A percentile compares a stretch with the other conserved stretches of the same genome.
Conservation (phyloP, 2,329 filamentous ascomycete species). For the Scytalidium lignicola region DNA sequence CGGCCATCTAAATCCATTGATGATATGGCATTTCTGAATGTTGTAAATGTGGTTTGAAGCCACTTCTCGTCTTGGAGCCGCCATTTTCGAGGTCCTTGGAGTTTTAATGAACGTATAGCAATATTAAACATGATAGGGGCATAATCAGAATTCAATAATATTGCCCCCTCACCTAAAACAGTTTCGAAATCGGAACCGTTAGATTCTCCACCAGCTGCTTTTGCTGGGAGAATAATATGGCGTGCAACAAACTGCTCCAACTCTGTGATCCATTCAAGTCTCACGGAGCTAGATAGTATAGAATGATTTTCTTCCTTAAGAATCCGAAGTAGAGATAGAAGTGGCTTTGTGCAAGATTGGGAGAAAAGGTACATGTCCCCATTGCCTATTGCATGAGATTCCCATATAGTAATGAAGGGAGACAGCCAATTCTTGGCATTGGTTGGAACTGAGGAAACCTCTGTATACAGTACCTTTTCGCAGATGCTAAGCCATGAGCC, state of each 20-base stretch:
- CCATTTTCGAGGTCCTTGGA: constrained; percentile 36
- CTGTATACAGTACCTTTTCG: constrained; percentile 5
- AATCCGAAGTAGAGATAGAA: constrained; percentile 22
- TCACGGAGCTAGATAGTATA: neutral
- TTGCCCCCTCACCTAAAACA: constrained; percentile 8
- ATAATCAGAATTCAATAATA: constrained; percentile 29
- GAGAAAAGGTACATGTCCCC: constrained; percentile 22
- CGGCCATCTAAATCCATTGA: constrained; percentile 9
- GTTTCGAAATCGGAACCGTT: neutral
- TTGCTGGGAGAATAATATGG: constrained; percentile 30
- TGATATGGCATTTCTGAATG: constrained; percentile 20
- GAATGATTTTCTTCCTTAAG: neutral
- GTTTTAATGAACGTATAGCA: constrained; percentile 37
- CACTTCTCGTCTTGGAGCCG: constrained; percentile 41
- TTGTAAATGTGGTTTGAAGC: constrained; percentile 42
- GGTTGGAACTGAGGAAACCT: neutral
- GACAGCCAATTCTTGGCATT: constrained; percentile 15
- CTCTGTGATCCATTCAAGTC: constrained; percentile 12
- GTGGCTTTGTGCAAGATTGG: constrained; percentile 25
- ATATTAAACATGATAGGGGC: constrained; percentile 39
- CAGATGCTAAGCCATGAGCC: constrained; percentile 27
- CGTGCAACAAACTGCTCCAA: constrained; percentile 28
- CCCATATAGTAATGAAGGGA: constrained; percentile 27
- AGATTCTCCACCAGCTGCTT: constrained; percentile 10
- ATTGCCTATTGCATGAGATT: constrained; percentile 13